A percentile compares a stretch with the other conserved stretches of the same genome.
Evolutionary conservation across 1,284 basidiomycete species (phyloP).

Genomic region (Ganoderma boninense): DNA sequence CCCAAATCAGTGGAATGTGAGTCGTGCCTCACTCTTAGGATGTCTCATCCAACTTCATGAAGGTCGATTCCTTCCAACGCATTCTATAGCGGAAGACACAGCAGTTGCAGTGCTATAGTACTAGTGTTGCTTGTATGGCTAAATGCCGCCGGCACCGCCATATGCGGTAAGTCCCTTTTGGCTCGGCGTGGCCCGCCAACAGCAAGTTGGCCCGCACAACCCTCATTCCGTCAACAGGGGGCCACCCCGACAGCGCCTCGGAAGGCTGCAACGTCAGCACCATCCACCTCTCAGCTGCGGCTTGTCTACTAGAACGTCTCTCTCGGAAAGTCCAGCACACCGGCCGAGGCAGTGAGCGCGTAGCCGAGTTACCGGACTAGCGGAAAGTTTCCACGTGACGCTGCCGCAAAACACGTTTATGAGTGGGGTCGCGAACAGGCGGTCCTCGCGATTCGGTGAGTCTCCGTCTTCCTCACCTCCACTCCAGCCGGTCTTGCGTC

Average conservation of each 20-base stretch:
- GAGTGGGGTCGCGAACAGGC: conserved; percentile 17
- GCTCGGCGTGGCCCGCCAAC: not conserved
- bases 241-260: not conserved
- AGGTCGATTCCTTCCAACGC: too few species aligned
- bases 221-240: conserved; percentile 6
- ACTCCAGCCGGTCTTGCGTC: conserved; percentile 15
- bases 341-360: conserved; percentile 10
- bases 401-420: conserved; percentile 17
- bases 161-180: not conserved
- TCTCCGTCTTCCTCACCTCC: conserved; percentile 17
- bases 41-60: too few species aligned
- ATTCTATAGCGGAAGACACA: too few species aligned
- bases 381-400: conserved; percentile 2
- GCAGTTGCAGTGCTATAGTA: too few species aligned
- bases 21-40: too few species aligned
- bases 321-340: not conserved
- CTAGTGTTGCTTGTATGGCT: too few species aligned
- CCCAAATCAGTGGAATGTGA: too few species aligned
- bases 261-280: not conserved
- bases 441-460: conserved; percentile 25
- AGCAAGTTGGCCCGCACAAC: not conserved
- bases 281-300: not conserved
- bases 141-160: conserved; percentile 14
- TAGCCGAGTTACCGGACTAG: not conserved
- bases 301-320: not conserved